These are phyloP conservation scores for Mycosphaerella sp. DNA, from an alignment of 2,329 filamentous ascomycete genomes.

Conservation along the genomic window DNA sequence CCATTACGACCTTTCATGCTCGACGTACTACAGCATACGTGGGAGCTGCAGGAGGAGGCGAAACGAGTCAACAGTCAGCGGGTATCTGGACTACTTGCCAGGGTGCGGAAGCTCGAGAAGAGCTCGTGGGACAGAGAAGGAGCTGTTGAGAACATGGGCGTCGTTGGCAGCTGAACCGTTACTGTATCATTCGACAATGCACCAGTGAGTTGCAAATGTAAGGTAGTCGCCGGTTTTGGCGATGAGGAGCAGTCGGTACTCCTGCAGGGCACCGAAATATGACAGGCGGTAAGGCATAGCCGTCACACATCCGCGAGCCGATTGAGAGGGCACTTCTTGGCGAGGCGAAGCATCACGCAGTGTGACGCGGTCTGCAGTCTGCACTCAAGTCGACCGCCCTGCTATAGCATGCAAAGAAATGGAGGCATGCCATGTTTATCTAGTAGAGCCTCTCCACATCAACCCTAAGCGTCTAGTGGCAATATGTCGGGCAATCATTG, in stretches of 20 bases:
- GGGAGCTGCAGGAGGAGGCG: constrained; percentile 56
- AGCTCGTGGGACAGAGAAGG: constrained; percentile 66
- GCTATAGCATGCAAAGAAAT: constrained; percentile 6
- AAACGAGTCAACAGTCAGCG: constrained; percentile 48
- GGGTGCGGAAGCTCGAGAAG: constrained; percentile 59
- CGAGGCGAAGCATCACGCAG: not conserved
- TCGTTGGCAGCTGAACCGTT: constrained; percentile 8
- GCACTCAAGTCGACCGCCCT: not conserved
- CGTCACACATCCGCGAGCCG: not conserved
- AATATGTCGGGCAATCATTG: constrained; percentile 11
- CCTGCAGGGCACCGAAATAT: not conserved
- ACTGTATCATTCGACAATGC: not conserved
- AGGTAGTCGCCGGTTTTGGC: no score
- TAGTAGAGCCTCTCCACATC: constrained; percentile 4
- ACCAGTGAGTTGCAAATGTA: no score
- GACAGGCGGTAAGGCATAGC: not conserved
- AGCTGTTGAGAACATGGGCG: constrained; percentile 53
- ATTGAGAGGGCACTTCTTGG: not conserved
- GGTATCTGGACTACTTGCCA: constrained; percentile 52
- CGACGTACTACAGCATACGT: constrained; percentile 54
- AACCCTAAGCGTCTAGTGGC: constrained; percentile 1
- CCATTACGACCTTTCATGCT: constrained; percentile 56
- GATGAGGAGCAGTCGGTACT: not conserved
- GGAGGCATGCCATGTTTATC: constrained; percentile 12
- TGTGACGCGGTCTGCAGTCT: not conserved